phyloP scores from a whole-genome alignment of 1,284 basidiomycete genomes.

The Apiotrichum akiyoshidainum region DNA sequence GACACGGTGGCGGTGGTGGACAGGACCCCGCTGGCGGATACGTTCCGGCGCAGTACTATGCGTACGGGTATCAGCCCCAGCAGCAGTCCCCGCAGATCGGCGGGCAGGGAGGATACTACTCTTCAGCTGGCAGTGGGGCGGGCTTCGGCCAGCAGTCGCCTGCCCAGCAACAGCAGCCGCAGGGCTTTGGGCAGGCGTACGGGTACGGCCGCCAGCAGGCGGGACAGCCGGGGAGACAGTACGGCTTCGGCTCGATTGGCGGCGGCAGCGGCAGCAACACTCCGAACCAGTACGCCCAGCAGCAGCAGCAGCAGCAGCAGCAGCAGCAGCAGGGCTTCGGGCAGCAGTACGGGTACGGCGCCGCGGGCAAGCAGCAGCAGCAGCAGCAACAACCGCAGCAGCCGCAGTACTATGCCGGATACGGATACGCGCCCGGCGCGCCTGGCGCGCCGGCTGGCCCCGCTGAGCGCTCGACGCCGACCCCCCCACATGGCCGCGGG shows the following conservation, averaged over 20 bases:
- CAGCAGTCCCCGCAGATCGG: background rate
- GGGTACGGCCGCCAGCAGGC: background rate
- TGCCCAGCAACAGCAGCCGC: too few species aligned
- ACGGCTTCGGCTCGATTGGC: background rate
- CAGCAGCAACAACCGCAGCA: background rate
- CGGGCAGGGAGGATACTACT: background rate
- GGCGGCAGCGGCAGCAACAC: too few species aligned
- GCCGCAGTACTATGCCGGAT: background rate
- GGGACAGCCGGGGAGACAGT: background rate
- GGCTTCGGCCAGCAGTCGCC: too few species aligned
- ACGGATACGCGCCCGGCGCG: slow-evolving; percentile 3
- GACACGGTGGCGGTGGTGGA: background rate
- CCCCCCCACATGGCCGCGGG: background rate
- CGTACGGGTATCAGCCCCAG: background rate
- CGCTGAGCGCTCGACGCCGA: background rate
- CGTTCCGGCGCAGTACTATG: slow-evolving; percentile 1
- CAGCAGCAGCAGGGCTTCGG: background rate
- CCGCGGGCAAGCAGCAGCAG: background rate
- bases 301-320: background rate
- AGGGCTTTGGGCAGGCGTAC: too few species aligned
- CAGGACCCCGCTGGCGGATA: background rate
- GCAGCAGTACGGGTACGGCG: background rate
- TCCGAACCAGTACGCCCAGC: background rate
- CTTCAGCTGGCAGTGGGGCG: too few species aligned
- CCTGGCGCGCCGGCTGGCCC: background rate